These are phyloP conservation scores for Terfezia boudieri DNA, from an alignment of 495 filamentous ascomycete species.

Conservation along the genomic window DNA sequence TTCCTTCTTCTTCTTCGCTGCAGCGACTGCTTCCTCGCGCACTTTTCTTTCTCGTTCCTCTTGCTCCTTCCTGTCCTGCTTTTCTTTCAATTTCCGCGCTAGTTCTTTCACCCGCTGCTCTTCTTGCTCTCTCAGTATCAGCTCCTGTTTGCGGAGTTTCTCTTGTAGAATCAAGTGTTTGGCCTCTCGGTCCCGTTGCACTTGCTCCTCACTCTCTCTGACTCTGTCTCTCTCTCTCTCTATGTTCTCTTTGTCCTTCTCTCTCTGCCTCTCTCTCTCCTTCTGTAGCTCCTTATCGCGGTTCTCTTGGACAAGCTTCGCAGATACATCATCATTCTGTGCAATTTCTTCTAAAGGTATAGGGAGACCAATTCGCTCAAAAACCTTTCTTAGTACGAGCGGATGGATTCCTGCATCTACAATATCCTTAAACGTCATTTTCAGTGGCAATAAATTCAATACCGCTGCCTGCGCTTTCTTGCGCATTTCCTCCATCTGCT, in stretches of 20 bases:
- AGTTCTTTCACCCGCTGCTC: conserved; percentile 5
- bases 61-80: conserved; percentile 11
- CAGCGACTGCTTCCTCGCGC: conserved; percentile 5
- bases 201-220: too few species aligned
- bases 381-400: conserved; percentile 37
- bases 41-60: conserved; percentile 13
- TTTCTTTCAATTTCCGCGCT: conserved; percentile 9
- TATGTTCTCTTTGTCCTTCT: too few species aligned
- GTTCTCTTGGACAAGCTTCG: neutral
- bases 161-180: conserved; percentile 1
- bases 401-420: conserved; percentile 50
- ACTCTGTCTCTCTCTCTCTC: too few species aligned
- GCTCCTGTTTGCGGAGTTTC: conserved; percentile 7
- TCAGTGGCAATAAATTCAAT: conserved; percentile 36
- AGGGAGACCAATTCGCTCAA: conserved; percentile 39
- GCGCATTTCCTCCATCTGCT: conserved; percentile 26
- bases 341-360: conserved; percentile 6
- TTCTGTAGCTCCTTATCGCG: neutral
- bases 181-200: neutral
- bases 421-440: conserved; percentile 44
- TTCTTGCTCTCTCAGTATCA: conserved; percentile 10
- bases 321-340: neutral
- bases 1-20: conserved; percentile 16
- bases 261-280: neutral
- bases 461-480: conserved; percentile 49